Base-by-base conservation (phyloP, 2,329 filamentous ascomycete species). In the Diaporthe capsici region DNA sequence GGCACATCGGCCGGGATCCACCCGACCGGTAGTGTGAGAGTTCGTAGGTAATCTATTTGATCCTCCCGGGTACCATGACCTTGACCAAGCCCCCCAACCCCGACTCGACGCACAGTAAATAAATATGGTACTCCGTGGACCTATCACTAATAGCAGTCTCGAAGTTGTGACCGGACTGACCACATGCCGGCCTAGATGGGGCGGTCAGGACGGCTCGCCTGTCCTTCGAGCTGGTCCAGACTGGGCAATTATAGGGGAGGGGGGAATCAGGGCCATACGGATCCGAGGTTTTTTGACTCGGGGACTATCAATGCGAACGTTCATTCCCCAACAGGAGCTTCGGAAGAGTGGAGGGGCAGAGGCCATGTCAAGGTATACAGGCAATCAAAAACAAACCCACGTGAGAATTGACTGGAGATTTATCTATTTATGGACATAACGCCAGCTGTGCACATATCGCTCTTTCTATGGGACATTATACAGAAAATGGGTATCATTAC, bases 401-500 rank as follows among this genome's bases (percentile, higher is more conserved):
- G 22, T 55, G 0, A 4, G n/a, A 42, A 28, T 1, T 28, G 49
- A 70, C 47, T 20, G 65, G 65, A 70, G 65, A 70, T 70, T 67
- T 51, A 15, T 42, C 31, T 55, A 70, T 70, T 39, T 42, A 13
- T 22, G 8, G 47, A 20, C 44, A 53, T 39, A 55, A 55, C 34
- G 65, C 65, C 65, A 55, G 34, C 65, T 53, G 31, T 42, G 65
- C 15, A 31, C 25, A 73, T 55, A 6, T 25, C 17, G 13, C 42
- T 47, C 2, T 22, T 73, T 58, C 47, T 63, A 44, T 65, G 25
- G 42, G 22, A 28, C 34, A 9, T 31, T 28, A 6, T 44, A 51
- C 60, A 67, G 58, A 31, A 25, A 2, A 8, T 49, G 65, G 63
- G 42, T 68, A 68, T 68, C 63, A 68, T 68, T 17, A 53, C 39